phyloP scores from a whole-genome alignment of 495 filamentous ascomycete genomes.

The Tuber microsphaerosporum region DNA sequence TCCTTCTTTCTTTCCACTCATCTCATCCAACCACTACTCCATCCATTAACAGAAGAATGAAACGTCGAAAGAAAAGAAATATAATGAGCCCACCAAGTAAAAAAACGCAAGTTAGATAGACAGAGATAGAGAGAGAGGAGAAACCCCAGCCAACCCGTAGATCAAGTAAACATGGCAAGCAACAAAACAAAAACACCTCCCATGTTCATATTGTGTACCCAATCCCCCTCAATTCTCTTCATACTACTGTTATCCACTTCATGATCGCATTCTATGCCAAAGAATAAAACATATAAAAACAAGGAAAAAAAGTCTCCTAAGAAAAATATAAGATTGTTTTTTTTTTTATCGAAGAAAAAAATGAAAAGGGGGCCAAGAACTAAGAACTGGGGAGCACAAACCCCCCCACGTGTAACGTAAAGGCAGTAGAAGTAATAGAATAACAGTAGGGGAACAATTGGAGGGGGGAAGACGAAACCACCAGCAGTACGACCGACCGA shows the following conservation, averaged over 20 bases:
- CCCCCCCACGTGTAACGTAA: background rate
- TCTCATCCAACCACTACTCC: background rate
- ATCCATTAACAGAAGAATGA: background rate
- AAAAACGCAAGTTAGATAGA: background rate
- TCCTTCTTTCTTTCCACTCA: background rate
- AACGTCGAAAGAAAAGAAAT: background rate
- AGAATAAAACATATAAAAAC: background rate
- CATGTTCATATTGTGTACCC: background rate
- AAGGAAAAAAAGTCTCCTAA: background rate
- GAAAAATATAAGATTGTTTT: background rate
- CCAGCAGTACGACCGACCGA: background rate
- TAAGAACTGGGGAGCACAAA: background rate
- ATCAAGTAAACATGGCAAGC: background rate
- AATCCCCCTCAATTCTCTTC: background rate
- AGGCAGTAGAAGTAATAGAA: background rate
- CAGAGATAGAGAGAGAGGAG: background rate
- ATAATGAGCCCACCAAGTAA: background rate
- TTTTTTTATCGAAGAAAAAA: constrained; percentile 2
- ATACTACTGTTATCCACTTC: background rate
- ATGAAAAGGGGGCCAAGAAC: background rate
- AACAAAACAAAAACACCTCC: background rate
- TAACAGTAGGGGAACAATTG: background rate
- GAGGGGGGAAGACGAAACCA: background rate
- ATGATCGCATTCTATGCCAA: background rate
- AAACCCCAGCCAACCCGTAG: background rate